Percentiles rank a stretch among this genome's conserved stretches.
Conservation (phyloP, 2,329 filamentous ascomycete species). For the Trichoderma oligosporum region DNA sequence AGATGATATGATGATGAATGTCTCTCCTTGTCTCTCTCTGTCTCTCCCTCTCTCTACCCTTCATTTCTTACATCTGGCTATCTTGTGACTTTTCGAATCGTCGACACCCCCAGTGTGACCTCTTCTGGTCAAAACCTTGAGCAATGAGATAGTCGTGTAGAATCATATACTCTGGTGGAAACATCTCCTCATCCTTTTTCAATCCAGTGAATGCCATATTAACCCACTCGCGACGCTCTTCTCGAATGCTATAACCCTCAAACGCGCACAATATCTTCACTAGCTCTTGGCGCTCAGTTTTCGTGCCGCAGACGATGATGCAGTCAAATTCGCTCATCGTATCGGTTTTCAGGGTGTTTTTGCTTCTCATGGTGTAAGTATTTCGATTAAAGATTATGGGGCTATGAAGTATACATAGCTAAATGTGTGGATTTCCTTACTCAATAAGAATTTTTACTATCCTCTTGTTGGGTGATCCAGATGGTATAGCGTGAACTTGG, state of each 20-base stretch:
- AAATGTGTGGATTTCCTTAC: too few species aligned
- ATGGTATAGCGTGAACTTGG: too few species aligned
- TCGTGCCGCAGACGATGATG: background rate
- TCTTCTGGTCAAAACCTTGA: background rate
- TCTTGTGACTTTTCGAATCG: background rate
- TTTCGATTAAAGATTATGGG: too few species aligned
- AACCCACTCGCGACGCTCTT: background rate
- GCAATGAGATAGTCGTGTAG: background rate
- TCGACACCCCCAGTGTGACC: background rate
- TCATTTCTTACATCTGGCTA: background rate
- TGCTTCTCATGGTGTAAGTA: background rate
- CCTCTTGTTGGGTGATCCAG: too few species aligned
- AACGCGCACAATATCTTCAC: background rate
- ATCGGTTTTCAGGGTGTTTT: background rate
- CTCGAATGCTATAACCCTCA: background rate
- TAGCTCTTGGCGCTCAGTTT: background rate
- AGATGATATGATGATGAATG: too few species aligned
- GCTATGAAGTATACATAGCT: too few species aligned
- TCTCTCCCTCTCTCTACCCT: background rate
- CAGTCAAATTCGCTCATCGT: slow-evolving; percentile 1
- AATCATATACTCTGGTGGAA: background rate
- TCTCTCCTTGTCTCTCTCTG: too few species aligned
- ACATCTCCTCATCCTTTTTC: background rate
- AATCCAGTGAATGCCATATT: background rate
- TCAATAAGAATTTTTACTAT: too few species aligned